phyloP scores from a whole-genome alignment of 192 early-diverging fungal species.

The Kickxella alabastrina region DNA sequence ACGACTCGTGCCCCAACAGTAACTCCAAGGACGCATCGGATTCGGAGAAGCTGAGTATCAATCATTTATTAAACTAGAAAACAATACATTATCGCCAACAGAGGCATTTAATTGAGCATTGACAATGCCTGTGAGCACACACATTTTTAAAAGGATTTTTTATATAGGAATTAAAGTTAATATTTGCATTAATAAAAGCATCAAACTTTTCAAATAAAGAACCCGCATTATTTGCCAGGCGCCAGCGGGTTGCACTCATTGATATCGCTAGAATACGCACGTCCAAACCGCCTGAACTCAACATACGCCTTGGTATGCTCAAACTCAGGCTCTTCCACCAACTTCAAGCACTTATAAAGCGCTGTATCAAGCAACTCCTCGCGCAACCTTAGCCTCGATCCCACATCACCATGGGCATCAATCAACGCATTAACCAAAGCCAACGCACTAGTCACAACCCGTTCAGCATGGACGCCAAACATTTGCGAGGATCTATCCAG shows the following conservation, averaged over 20 bases:
- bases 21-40: background rate
- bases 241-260: constrained; percentile 12
- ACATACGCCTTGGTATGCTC: constrained; percentile 4
- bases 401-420: constrained; percentile 14
- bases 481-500: background rate
- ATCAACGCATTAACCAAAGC: constrained; percentile 34
- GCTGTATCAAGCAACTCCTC: constrained; percentile 39
- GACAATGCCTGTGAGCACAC: no score
- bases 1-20: constrained; percentile 2
- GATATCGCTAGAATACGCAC: constrained; percentile 30
- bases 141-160: background rate
- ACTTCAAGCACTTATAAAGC: constrained; percentile 31
- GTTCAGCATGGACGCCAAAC: constrained; percentile 11
- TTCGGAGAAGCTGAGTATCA: constrained; percentile 25
- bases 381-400: constrained; percentile 27
- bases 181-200: no score
- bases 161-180: background rate
- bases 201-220: background rate
- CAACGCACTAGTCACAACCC: constrained; percentile 19
- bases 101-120: background rate
- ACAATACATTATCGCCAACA: background rate
- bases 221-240: no score
- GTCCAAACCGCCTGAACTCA: constrained; percentile 31
- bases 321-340: constrained; percentile 31
- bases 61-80: constrained; percentile 31